phyloP scores from a whole-genome alignment of 2,329 filamentous ascomycete species.

The Tolypocladium endophyticum region DNA sequence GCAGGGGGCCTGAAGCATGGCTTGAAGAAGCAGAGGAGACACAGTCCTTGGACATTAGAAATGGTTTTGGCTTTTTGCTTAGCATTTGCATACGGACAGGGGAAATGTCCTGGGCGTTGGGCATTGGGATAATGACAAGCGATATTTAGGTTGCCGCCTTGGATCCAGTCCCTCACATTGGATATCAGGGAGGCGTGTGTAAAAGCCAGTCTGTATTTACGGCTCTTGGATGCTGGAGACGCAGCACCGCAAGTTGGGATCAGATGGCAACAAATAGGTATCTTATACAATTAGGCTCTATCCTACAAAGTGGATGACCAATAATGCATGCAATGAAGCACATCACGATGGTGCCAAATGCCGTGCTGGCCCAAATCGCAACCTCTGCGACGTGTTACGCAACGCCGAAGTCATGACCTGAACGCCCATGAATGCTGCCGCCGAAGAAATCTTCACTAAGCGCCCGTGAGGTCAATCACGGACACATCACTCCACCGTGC shows the following conservation, averaged over 20 bases:
- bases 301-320: not conserved
- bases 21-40: not conserved
- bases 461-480: constrained; percentile 20
- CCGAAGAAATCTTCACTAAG: not conserved
- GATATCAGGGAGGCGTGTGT: not conserved
- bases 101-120: not conserved
- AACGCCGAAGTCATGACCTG: not conserved
- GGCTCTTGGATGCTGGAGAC: not conserved
- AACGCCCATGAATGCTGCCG: not conserved
- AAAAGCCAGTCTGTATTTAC: not conserved
- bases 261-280: not conserved
- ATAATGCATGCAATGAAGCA: not conserved
- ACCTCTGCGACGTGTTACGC: not conserved
- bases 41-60: not conserved
- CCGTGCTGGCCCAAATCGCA: not conserved
- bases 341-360: not conserved
- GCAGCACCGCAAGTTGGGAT: not conserved
- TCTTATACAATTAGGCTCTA: not conserved
- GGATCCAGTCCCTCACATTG: not conserved
- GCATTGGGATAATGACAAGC: not conserved
- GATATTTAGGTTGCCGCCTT: not conserved
- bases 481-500: constrained; percentile 21
- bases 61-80: not conserved
- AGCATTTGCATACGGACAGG: not conserved
- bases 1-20: constrained; percentile 11